phyloP scores from a whole-genome alignment of 495 filamentous ascomycete species.

The Talaromyces thailandensis region DNA sequence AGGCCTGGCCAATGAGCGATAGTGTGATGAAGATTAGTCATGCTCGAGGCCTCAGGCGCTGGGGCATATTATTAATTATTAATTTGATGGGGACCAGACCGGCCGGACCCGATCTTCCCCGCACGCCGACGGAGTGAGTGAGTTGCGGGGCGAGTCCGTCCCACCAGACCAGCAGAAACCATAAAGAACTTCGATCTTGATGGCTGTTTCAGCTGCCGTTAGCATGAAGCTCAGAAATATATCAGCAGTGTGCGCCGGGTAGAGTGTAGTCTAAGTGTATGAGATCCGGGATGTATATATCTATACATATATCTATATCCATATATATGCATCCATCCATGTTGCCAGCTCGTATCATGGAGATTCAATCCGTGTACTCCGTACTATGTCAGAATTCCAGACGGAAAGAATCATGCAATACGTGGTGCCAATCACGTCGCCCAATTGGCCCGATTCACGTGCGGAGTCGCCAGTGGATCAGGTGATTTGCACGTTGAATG shows the following conservation, averaged over 20 bases:
- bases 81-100: not conserved
- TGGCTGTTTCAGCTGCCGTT: not conserved
- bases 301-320: too few relatives aligned
- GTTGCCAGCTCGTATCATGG: not conserved
- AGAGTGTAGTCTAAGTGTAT: not conserved
- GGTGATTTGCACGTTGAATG: not conserved
- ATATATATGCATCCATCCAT: too few relatives aligned
- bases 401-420: not conserved
- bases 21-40: not conserved
- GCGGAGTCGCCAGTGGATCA: not conserved
- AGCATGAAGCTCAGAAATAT: too few relatives aligned
- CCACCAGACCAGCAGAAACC: too few relatives aligned
- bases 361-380: too few relatives aligned
- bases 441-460: not conserved
- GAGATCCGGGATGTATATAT: not conserved
- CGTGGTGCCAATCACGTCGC: not conserved
- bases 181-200: not conserved
- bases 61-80: not conserved
- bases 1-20: not conserved
- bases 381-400: not conserved
- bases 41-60: not conserved
- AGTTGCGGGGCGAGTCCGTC: not conserved
- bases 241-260: too few relatives aligned
- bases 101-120: not conserved
- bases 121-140: not conserved